These are phyloP conservation scores for Aureobasidium sp. DNA, from an alignment of 2,329 filamentous ascomycete genomes.

Conservation along the genomic window DNA sequence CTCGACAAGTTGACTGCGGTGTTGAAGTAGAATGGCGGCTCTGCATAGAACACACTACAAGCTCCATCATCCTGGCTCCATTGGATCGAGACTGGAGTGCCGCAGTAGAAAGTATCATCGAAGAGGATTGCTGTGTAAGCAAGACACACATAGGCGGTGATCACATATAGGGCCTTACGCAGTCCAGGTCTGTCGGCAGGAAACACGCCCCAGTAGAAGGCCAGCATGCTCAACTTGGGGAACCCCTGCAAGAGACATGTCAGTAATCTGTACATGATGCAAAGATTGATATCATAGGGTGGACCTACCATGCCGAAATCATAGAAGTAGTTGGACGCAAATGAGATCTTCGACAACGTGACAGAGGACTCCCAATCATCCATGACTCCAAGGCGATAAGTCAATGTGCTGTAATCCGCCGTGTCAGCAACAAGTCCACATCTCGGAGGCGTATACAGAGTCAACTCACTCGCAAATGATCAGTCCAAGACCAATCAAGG, in stretches of 20 bases:
- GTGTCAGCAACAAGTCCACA: neutral
- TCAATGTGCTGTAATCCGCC: constrained; percentile 19
- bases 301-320: constrained; percentile 25
- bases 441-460: neutral
- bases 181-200: constrained; percentile 19
- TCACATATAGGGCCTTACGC: constrained; percentile 23
- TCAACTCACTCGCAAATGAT: constrained; percentile 25
- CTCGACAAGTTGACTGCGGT: constrained; percentile 29
- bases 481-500: constrained; percentile 25
- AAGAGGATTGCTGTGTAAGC: constrained; percentile 26
- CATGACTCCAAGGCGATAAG: constrained; percentile 25
- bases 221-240: constrained; percentile 30
- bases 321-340: constrained; percentile 31
- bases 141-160: constrained; percentile 25
- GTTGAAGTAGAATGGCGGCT: constrained; percentile 28
- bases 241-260: constrained; percentile 16
- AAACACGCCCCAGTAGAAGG: constrained; percentile 30
- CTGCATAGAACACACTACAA: constrained; percentile 29
- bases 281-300: too few species aligned
- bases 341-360: constrained; percentile 27
- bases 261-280: neutral
- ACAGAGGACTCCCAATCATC: constrained; percentile 25
- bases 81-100: constrained; percentile 27
- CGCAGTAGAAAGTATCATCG: constrained; percentile 30
- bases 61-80: constrained; percentile 31